phyloP scores from a whole-genome alignment of 441 rosid genomes.

The Eruca vesicaria region DNA sequence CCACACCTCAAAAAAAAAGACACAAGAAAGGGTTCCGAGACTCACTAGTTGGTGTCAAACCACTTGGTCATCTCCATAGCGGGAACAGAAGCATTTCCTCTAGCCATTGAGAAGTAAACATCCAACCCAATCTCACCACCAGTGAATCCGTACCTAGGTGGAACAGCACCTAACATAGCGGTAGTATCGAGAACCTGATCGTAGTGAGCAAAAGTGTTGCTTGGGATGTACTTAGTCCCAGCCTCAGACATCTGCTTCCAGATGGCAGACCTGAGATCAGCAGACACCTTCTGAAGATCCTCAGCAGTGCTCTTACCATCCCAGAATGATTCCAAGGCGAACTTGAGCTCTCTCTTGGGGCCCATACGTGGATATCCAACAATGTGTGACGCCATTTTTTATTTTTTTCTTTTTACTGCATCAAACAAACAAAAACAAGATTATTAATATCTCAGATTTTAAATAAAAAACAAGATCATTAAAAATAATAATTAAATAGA shows the following conservation, averaged over 20 bases:
- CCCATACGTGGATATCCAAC: slow-evolving; percentile 99
- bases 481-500: background rate
- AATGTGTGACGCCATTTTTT: slow-evolving; percentile 88
- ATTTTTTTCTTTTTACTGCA: slow-evolving; percentile 34
- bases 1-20: background rate
- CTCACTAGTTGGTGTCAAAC: slow-evolving; percentile 99
- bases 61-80: slow-evolving; percentile 99
- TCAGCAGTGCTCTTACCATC: slow-evolving; percentile 93
- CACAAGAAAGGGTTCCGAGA: slow-evolving; percentile 3
- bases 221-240: slow-evolving; percentile 86
- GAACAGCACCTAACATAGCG: slow-evolving; percentile 96
- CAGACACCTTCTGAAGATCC: slow-evolving; percentile 84
- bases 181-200: slow-evolving; percentile 97
- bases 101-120: slow-evolving; percentile 94
- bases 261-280: slow-evolving; percentile 85
- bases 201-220: slow-evolving; percentile 92
- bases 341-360: slow-evolving; percentile 99
- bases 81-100: slow-evolving; percentile 93
- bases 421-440: background rate
- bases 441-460: slow-evolving; percentile 5
- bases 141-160: slow-evolving; percentile 78
- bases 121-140: slow-evolving; percentile 91
- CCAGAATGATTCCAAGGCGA: slow-evolving; percentile 98
- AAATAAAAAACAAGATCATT: no score
- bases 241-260: slow-evolving; percentile 94